Evolutionary conservation across 495 filamentous ascomycete species (phyloP), one percentile per base, ranked within the genome.

Genomic region (Xylaria castorea): DNA sequence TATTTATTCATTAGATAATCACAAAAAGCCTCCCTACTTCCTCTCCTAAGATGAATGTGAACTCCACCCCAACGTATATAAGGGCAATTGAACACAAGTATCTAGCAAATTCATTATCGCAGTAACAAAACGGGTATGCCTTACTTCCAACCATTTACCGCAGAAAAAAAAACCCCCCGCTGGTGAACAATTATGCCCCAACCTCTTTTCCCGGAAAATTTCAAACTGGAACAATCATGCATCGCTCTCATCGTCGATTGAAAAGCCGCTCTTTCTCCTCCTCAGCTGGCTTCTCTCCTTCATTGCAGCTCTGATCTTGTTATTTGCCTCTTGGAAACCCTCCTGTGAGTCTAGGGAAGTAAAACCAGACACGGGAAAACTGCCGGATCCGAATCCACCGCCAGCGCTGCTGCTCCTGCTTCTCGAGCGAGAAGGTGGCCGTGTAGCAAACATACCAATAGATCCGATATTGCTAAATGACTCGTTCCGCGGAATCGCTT

Each of bases 271-370:
- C 78, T 90, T 91, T 73, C 91, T 87, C 69, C 92, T 84, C 70
- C 94, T 87, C 75, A 93, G 85, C 79, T 91, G 85, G 0, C 94
- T 93, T 30, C 95, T 84, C 82, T 98, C 93, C 73, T 87, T 85
- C 94, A 99, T 97, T 22, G 92, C 93, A 70, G 89, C 91, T n/a
- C 92, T 85, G 71, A 99, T 95, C 81, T 91, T 94, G 78, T 87
- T 88, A 75, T 91, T 94, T 1, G 97, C 95, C 80, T 95, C 91
- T 53, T 95, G 91, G 53, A 97, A 88, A 3, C 90, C 87, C 55
- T 90, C 92, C 62, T 92, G 91, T 8, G 85, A 85, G 69, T 92
- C 90, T 34, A 97, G 78, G 11, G 89, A 85, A 73, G 93, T 97
- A 70, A 97, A 91, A 2, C 86, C 87, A 73, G 90, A 90, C 22